Base-by-base conservation (phyloP, 2,329 filamentous ascomycete genomes). In the Chalaropsis thielavioides region DNA sequence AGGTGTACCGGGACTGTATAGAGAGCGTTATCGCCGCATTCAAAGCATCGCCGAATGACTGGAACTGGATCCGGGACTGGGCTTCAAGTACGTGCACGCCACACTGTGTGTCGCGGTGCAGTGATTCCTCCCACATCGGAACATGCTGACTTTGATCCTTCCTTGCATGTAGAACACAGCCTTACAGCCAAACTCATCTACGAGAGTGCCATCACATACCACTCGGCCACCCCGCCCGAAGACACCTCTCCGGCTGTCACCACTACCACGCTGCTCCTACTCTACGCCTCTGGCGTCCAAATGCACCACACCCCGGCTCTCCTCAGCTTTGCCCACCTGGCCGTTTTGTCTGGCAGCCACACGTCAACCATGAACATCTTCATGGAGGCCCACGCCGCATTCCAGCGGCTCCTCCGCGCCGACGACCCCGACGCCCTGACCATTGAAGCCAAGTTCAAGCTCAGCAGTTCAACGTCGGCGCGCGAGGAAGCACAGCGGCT, bases 391-490 rank as follows among this genome's bases (percentile, higher is more conserved):
- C 44, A 22, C 24, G 17, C 17, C 15, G 61, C 46, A 22, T 59
- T 40, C 35, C 8, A 13, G 35, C 31, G 27, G 11, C 62, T 63
- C 44, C n/a, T 60, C 3, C 58, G 40, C 7, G 11, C 71, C 70
- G 1, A 64, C 73, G 2, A 77, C 44, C 69, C 74, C 2, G 70
- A 77, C 56, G 76, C 74, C 40, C 69, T 76, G 24, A 71, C 72
- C 3, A 69, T 71, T 8, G 71, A 76, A 51, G 76, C 67, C 43
- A 64, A 64, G 54, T 58, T 65, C 38, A 15, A 67, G 17, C 46
- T 17, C 2, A 24, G 22, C 43, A 24, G 22, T 38, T 31, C 27
- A n/a, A 38, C 38, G 3, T 59, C 19, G 3, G 13, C 3, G 38
- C 63, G 19, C n/a, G 65, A 51, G 24, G 49, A n/a, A 40, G n/a